Evolutionary conservation across 192 early-diverging fungal genomes (phyloP).

Genomic region (Coemansia sp.): DNA sequence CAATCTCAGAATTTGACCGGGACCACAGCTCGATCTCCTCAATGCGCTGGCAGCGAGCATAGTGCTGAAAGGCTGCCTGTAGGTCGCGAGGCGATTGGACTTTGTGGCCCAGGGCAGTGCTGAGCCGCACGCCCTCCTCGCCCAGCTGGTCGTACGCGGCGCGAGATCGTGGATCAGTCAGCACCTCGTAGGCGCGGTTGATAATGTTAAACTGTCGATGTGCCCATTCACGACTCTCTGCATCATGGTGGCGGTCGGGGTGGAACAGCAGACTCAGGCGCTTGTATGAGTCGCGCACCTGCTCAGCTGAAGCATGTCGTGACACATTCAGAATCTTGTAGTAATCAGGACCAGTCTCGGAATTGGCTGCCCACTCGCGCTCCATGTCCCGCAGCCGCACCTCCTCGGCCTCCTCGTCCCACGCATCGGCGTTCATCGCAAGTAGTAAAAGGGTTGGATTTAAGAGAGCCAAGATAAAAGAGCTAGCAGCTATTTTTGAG

Average conservation of each 20-base stretch:
- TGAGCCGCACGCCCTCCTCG: constrained; percentile 75
- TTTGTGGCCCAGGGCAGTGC: constrained; percentile 63
- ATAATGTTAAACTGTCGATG: constrained; percentile 76
- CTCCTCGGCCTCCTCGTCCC: constrained; percentile 39
- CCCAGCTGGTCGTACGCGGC: constrained; percentile 91
- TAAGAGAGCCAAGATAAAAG: not conserved
- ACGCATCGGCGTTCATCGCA: constrained; percentile 17
- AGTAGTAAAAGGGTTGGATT: not conserved
- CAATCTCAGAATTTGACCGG: constrained; percentile 56
- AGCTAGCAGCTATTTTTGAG: not conserved
- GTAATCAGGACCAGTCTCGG: constrained; percentile 52
- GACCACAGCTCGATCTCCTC: constrained; percentile 67
- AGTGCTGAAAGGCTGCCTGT: constrained; percentile 64
- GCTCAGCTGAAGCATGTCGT: constrained; percentile 53
- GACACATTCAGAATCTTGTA: constrained; percentile 70
- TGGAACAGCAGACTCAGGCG: constrained; percentile 73
- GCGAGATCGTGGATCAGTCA: constrained; percentile 73
- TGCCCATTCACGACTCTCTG: constrained; percentile 63
- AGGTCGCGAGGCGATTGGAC: constrained; percentile 71
- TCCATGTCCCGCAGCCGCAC: constrained; percentile 29
- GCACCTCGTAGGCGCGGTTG: constrained; percentile 79
- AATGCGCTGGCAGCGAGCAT: constrained; percentile 59
- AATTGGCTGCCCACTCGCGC: constrained; percentile 13
- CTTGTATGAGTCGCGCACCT: constrained; percentile 75
- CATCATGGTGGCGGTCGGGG: constrained; percentile 71